A percentile compares a stretch with the other conserved stretches of the same genome.
These are phyloP conservation scores for Xylaria sp. DNA, from an alignment of 2,329 filamentous ascomycete species.

Conservation along the genomic window DNA sequence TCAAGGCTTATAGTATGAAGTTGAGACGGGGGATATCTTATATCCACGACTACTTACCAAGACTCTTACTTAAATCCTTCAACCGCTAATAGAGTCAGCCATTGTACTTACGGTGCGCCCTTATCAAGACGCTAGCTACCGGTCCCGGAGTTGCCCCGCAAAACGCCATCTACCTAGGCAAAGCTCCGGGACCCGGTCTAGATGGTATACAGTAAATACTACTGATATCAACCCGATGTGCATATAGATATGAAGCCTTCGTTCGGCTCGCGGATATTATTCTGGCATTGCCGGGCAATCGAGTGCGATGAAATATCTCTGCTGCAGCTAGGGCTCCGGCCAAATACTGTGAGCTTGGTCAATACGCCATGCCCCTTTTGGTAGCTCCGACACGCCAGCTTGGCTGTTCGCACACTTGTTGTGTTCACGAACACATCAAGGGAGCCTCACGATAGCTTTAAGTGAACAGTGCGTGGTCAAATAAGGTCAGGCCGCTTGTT, in stretches of 20 bases:
- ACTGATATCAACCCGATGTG: too few species aligned
- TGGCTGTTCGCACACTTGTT: not conserved
- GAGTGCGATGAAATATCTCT: not conserved
- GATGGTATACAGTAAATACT: too few species aligned
- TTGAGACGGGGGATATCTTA: not conserved
- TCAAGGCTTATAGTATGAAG: not conserved
- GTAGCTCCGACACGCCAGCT: conserved; percentile 31
- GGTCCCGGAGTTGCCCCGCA: conserved; percentile 19
- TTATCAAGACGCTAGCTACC: conserved; percentile 17
- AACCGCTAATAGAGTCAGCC: not conserved
- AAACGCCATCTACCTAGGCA: not conserved
- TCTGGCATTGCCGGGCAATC: not conserved
- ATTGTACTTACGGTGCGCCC: not conserved
- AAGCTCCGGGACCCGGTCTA: not conserved
- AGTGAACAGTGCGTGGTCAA: not conserved
- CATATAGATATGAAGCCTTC: too few species aligned
- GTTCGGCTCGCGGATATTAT: too few species aligned
- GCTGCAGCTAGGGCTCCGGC: not conserved
- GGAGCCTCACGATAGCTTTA: not conserved
- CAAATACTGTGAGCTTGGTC: not conserved
- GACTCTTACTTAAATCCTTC: not conserved
- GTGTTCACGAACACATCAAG: not conserved
- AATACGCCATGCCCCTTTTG: conserved; percentile 23
- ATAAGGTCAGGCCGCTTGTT: conserved; percentile 21
- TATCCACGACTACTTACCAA: not conserved